phyloP scores from a whole-genome alignment of 805 yeast genomes.

The Jamesozyma hellenica region DNA sequence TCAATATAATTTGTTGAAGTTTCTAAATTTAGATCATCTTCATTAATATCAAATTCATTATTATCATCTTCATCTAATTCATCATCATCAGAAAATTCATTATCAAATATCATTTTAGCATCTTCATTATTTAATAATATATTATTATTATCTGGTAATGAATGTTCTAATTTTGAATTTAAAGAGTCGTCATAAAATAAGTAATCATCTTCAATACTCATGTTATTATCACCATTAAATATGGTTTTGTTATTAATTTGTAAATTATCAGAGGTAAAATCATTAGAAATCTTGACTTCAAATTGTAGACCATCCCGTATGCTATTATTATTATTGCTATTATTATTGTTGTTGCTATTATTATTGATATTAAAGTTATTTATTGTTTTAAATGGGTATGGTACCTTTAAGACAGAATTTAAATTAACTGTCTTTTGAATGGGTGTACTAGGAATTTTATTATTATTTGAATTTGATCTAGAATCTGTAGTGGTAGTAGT shows the following conservation, averaged over 20 bases:
- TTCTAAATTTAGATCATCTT: neutral
- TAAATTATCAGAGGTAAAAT: neutral
- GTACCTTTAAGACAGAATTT: slow-evolving; percentile 16
- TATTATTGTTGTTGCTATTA: neutral
- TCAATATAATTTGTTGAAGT: neutral
- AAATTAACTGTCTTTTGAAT: slow-evolving; percentile 22
- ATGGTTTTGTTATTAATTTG: neutral
- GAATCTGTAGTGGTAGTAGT: slow-evolving; percentile 20
- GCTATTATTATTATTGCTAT: neutral
- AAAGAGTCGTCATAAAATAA: slow-evolving; percentile 12
- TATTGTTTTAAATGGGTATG: slow-evolving; percentile 3
- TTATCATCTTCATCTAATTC: slow-evolving; percentile 9
- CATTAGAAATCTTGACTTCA: slow-evolving; percentile 13
- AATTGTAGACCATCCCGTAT: neutral
- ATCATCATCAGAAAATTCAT: slow-evolving; percentile 25
- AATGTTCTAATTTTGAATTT: slow-evolving; percentile 13
- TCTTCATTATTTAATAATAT: slow-evolving; percentile 19
- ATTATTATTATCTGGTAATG: slow-evolving; percentile 20
- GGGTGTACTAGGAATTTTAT: slow-evolving; percentile 1
- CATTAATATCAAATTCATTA: slow-evolving; percentile 2
- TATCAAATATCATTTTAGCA: slow-evolving; percentile 24
- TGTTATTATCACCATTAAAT: neutral
- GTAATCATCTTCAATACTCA: slow-evolving; percentile 11
- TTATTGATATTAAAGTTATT: neutral
- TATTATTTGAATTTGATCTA: slow-evolving; percentile 8